Conservation (phyloP, 129 eudicot species). For the sunflower (Helianthus annuus) region HanXRQr2.0-SUNRISE NC_035433.2:85227945-85228444, state of each 20-base stretch:
- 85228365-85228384: conserved; percentile 9
- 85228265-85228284: conserved; percentile 27
- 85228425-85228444: no score
- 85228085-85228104: conserved; percentile 76
- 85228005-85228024: conserved; percentile 84
- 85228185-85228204: conserved; percentile 62
- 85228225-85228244: conserved; percentile 30
- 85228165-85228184: conserved; percentile 81
- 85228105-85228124: conserved; percentile 71
- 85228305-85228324: conserved; percentile 50
- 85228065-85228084: conserved; percentile 69
- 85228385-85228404: background rate
- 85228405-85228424: no score
- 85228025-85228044: conserved; percentile 83
- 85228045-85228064: conserved; percentile 79
- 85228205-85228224: conserved; percentile 21
- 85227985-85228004: conserved; percentile 64
- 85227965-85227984: conserved; percentile 21
- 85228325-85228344: conserved; percentile 22
- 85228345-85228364: conserved; percentile 13
- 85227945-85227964: background rate
- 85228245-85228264: conserved; percentile 23
- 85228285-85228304: conserved; percentile 39
- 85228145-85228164: conserved; percentile 59
- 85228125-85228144: conserved; percentile 27